Conservation (phyloP, 331 rosid genomes). For the Prunus yedoensis region DNA sequence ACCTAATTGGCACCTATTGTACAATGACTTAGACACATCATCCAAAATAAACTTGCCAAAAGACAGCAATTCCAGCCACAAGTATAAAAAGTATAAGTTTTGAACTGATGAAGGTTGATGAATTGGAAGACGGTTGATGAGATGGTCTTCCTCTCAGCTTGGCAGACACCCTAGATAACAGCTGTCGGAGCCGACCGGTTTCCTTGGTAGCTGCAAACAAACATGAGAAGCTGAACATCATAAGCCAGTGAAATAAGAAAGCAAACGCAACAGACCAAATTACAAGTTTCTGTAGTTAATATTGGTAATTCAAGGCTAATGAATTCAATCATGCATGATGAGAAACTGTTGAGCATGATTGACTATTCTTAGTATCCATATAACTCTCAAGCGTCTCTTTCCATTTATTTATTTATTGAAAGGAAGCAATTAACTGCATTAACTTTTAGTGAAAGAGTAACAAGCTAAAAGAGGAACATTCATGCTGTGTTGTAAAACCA, state of each 20-base stretch:
- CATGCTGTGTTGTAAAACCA: constrained; percentile 8
- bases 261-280: background rate
- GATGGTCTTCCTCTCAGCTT: constrained; percentile 57
- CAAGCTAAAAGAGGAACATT: background rate
- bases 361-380: background rate
- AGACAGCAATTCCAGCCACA: constrained; percentile 68
- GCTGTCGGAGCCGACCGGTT: constrained; percentile 27
- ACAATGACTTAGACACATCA: constrained; percentile 41
- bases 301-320: background rate
- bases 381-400: background rate
- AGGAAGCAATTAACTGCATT: no score
- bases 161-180: constrained; percentile 46
- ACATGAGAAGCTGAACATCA: constrained; percentile 20
- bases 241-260: background rate
- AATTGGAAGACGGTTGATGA: constrained; percentile 31
- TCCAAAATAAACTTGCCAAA: constrained; percentile 64
- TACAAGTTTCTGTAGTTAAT: background rate
- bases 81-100: constrained; percentile 48
- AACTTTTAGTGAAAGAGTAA: background rate
- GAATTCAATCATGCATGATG: background rate
- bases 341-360: background rate
- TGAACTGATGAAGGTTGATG: constrained; percentile 46
- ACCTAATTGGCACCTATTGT: constrained; percentile 33
- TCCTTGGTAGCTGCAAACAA: constrained; percentile 50
- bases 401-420: no score